phyloP scores from a whole-genome alignment of 1,284 basidiomycete genomes.

The Crepidotus sp. region DNA sequence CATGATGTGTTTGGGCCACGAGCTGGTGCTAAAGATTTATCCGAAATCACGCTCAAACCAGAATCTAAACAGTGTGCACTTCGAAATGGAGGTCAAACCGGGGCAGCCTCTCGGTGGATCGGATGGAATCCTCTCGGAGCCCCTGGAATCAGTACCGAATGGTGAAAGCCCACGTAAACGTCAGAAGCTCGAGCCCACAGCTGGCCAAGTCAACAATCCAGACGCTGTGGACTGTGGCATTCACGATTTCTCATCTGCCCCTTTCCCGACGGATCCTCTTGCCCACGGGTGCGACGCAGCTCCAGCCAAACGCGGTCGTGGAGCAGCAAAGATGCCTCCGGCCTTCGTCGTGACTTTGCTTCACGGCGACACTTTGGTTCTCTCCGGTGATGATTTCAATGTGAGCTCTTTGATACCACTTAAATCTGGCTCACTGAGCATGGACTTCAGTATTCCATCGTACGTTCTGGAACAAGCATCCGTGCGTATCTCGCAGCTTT shows the following conservation, averaged over 20 bases:
- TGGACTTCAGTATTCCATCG: conserved; percentile 15
- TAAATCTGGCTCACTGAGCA: not conserved
- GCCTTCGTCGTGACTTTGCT: conserved; percentile 14
- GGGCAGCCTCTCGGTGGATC: not conserved
- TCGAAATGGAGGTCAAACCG: conserved; percentile 7
- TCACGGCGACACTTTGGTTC: conserved; percentile 19
- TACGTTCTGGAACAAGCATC: conserved; percentile 18
- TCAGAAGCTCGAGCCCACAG: not conserved
- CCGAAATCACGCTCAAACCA: conserved; percentile 10
- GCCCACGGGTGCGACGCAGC: no score
- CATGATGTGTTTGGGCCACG: conserved; percentile 19
- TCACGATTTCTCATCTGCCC: not conserved
- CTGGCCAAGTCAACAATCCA: not conserved
- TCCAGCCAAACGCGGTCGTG: no score
- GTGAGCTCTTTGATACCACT: conserved; percentile 1
- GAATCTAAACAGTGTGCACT: not conserved
- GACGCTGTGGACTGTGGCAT: not conserved
- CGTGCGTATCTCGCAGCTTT: conserved; percentile 11
- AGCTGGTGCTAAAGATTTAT: conserved; percentile 11
- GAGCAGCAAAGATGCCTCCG: not conserved
- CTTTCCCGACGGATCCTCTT: not conserved
- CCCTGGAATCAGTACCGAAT: not conserved
- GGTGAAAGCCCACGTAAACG: not conserved
- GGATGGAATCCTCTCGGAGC: not conserved
- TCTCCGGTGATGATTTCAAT: conserved; percentile 19